Conservation (phyloP, 192 early-diverging fungal species). For the Physocladia obscura region DNA sequence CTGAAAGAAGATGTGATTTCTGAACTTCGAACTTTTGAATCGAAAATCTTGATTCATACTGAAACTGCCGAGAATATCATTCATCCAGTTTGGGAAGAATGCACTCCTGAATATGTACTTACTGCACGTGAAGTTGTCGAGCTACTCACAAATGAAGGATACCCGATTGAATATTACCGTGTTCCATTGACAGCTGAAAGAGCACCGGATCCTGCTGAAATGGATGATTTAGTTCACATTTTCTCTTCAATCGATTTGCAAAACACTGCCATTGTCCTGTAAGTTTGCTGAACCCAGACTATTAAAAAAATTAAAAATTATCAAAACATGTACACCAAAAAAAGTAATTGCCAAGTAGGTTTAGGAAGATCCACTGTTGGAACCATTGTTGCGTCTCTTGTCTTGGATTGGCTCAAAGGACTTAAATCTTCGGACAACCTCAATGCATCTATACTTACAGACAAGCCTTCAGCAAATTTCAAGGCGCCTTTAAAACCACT, state of each 20-base stretch:
- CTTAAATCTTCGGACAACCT: not conserved
- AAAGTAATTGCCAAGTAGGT: slow-evolving; percentile 62
- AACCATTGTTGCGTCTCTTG: slow-evolving; percentile 40
- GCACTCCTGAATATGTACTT: slow-evolving; percentile 46
- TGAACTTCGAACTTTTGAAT: slow-evolving; percentile 51
- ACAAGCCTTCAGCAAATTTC: not conserved
- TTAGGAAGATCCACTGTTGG: slow-evolving; percentile 63
- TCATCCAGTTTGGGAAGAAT: slow-evolving; percentile 62
- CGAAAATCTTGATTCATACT: slow-evolving; percentile 53
- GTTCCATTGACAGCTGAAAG: slow-evolving; percentile 63
- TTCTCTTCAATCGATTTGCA: slow-evolving; percentile 40
- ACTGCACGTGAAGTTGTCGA: slow-evolving; percentile 54
- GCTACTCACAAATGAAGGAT: slow-evolving; percentile 34
- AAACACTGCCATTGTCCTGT: slow-evolving; percentile 53
- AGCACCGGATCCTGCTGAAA: slow-evolving; percentile 51
- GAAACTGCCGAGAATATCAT: slow-evolving; percentile 52
- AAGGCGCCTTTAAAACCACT: slow-evolving; percentile 8
- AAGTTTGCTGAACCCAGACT: slow-evolving; percentile 6
- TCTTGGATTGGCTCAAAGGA: slow-evolving; percentile 44
- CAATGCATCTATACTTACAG: not conserved
- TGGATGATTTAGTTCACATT: slow-evolving; percentile 55
- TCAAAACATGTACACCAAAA: not conserved
- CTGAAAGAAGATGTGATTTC: slow-evolving; percentile 57
- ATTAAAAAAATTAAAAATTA: not conserved
- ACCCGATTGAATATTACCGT: slow-evolving; percentile 47